A percentile compares a stretch with the other conserved stretches of the same genome.
Evolutionary conservation across 2,329 filamentous ascomycete species (phyloP).

Genomic region (Teratosphaeria destructans): DNA sequence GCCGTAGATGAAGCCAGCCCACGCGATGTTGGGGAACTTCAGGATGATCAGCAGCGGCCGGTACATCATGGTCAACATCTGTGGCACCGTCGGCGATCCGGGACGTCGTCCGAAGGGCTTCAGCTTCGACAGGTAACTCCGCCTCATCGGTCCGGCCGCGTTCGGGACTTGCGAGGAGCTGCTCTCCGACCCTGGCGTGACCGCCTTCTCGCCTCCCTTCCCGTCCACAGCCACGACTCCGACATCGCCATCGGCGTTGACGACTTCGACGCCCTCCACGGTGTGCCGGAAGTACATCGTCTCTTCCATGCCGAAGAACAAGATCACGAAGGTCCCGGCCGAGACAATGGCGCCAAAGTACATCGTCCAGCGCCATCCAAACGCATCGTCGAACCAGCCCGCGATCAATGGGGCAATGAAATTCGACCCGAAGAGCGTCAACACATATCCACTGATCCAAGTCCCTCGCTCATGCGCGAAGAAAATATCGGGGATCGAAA

Average conservation of each 20-base stretch:
- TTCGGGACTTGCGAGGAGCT: background rate
- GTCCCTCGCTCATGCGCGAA: constrained; percentile 21
- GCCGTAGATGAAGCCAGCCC: constrained; percentile 30
- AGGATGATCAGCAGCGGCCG: constrained; percentile 16
- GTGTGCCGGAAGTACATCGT: constrained; percentile 36
- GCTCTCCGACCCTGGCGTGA: background rate
- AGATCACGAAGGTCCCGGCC: constrained; percentile 37
- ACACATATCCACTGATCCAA: constrained; percentile 17
- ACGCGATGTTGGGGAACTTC: constrained; percentile 29
- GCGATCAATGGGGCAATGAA: constrained; percentile 31
- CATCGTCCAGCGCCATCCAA: constrained; percentile 32
- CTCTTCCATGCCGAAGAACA: constrained; percentile 51
- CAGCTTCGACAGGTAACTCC: background rate
- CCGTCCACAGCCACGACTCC: background rate
- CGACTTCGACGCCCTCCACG: background rate
- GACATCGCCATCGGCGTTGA: background rate
- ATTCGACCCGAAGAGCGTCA: constrained; percentile 11
- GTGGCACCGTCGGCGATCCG: constrained; percentile 1
- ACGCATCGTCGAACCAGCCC: constrained; percentile 38
- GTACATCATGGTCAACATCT: constrained; percentile 20
- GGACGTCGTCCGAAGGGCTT: background rate
- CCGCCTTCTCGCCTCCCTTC: background rate
- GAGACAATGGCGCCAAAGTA: constrained; percentile 44
- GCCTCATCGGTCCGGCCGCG: background rate
- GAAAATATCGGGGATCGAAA: constrained; percentile 19